Evolutionary conservation across 176 grass and related monocot species (phyloP).

Genomic region (Cenchrus americanus): DNA sequence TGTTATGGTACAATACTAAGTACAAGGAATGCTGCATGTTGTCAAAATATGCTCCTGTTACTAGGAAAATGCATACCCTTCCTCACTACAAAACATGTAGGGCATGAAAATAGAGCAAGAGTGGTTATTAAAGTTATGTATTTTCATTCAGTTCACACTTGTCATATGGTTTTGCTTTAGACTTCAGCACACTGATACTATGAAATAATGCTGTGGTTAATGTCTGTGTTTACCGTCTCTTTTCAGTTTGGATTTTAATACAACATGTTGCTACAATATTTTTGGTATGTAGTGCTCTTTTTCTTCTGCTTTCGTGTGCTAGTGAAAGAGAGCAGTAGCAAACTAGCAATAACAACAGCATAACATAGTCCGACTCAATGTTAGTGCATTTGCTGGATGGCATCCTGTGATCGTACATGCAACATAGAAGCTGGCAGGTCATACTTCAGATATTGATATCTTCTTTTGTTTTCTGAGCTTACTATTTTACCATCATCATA

Average conservation of each 20-base stretch:
- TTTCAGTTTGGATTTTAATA: neutral
- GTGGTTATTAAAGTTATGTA: neutral
- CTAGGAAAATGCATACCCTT: neutral
- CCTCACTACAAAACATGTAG: neutral
- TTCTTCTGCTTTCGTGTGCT: neutral
- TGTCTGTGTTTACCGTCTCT: neutral
- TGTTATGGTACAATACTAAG: neutral
- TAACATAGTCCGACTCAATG: neutral
- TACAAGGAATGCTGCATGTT: neutral
- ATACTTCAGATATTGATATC: neutral
- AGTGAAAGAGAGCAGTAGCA: neutral
- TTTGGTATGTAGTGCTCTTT: neutral
- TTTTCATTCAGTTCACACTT: constrained; percentile 14
- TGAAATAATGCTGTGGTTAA: neutral
- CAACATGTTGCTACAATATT: neutral
- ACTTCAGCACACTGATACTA: neutral
- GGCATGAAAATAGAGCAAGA: neutral
- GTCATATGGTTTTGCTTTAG: constrained; percentile 2
- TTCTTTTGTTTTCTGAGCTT: neutral
- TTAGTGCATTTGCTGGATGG: neutral
- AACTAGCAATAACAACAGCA: neutral
- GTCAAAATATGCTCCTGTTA: neutral
- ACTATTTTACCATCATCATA: constrained; percentile 10
- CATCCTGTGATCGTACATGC: neutral
- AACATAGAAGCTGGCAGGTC: neutral